phyloP scores from a whole-genome alignment of 768 basidiomycete species.

The Grammothele lineata region DNA sequence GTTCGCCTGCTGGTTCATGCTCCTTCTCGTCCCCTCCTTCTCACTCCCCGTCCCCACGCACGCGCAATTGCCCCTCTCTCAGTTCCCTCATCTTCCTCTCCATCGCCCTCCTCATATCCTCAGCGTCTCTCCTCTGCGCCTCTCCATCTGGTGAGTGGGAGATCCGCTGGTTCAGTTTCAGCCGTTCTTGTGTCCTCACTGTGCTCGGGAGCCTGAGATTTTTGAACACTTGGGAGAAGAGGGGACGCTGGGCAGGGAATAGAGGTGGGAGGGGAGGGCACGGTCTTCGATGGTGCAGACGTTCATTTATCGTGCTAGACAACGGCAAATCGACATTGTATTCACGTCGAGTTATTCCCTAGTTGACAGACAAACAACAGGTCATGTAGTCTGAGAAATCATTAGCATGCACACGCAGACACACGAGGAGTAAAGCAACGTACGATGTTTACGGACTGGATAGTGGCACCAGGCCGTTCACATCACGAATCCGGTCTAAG shows the following conservation, averaged over 20 bases:
- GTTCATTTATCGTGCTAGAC: no score
- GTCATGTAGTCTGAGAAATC: no score
- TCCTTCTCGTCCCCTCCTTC: slow-evolving; percentile 30
- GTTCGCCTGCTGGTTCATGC: slow-evolving; percentile 58
- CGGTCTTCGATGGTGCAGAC: slow-evolving; percentile 54
- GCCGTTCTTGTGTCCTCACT: slow-evolving; percentile 42
- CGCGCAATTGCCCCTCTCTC: slow-evolving; percentile 14
- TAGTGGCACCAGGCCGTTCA: no score
- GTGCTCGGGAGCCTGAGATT: slow-evolving; percentile 47
- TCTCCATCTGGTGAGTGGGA: slow-evolving; percentile 57
- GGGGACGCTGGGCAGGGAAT: slow-evolving; percentile 43
- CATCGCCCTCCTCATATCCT: slow-evolving; percentile 47
- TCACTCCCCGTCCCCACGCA: slow-evolving; percentile 30
- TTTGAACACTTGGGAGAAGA: slow-evolving; percentile 49
- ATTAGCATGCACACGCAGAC: no score
- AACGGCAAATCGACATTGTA: no score
- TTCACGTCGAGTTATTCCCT: no score
- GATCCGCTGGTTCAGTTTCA: slow-evolving; percentile 46
- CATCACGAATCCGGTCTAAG: no score
- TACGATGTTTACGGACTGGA: no score
- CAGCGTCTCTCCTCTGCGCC: slow-evolving; percentile 47
- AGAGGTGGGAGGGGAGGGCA: slow-evolving; percentile 41
- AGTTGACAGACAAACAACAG: no score
- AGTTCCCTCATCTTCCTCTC: slow-evolving; percentile 29
- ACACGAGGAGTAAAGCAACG: no score